Evolutionary conservation across 352 stramenopile genomes (phyloP).

Genomic region (Phytophthora parvispora): DNA sequence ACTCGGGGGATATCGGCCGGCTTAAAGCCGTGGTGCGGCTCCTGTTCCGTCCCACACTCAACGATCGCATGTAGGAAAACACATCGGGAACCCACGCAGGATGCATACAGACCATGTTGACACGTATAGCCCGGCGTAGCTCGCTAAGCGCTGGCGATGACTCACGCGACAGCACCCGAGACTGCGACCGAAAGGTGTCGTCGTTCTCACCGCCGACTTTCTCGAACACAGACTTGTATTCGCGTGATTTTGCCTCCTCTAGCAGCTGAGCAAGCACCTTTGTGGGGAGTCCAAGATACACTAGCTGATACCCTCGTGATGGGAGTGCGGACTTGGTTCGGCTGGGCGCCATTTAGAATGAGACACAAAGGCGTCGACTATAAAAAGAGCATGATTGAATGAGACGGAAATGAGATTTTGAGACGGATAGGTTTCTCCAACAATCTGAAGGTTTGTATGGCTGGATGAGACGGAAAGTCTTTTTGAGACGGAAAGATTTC

Average conservation of each 20-base stretch:
- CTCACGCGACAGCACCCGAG: neutral
- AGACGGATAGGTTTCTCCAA: too few relatives aligned
- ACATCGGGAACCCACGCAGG: neutral
- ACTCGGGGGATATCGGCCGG: neutral
- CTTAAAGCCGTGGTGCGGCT: neutral
- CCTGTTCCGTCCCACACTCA: neutral
- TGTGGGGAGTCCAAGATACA: neutral
- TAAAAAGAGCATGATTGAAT: too few relatives aligned
- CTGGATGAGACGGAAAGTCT: neutral
- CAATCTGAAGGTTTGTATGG: too few relatives aligned
- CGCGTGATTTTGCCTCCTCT: neutral
- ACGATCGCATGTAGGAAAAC: neutral
- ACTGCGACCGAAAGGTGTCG: neutral
- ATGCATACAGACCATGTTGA: neutral
- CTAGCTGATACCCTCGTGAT: neutral
- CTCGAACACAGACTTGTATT: neutral
- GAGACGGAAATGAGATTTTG: neutral
- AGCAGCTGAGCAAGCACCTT: neutral
- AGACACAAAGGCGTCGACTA: neutral
- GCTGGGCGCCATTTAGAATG: neutral
- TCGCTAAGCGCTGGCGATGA: neutral
- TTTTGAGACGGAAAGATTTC: neutral
- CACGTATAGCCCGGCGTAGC: neutral
- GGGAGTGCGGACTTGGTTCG: neutral
- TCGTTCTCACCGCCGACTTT: neutral